Percentiles rank a stretch among this genome's conserved stretches.
Evolutionary conservation across 495 filamentous ascomycete species (phyloP).

Genomic region (Trichocladium uniseriatum): DNA sequence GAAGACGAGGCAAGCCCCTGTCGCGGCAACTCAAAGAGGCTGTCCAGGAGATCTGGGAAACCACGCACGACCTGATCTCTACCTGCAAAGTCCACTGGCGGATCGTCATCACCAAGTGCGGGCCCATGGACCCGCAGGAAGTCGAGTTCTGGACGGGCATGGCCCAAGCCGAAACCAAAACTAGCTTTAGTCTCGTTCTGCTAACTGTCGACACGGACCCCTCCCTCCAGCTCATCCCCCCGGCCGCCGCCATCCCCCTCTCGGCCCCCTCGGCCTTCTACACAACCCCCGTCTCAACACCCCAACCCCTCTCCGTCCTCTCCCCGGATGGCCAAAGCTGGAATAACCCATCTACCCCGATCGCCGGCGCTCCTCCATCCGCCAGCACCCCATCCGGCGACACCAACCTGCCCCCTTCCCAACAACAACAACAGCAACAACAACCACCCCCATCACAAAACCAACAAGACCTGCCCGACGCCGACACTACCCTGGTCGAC

Average conservation of each 20-base stretch:
- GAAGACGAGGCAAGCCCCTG: constrained; percentile 49
- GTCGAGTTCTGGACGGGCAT: constrained; percentile 49
- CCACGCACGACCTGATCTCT: constrained; percentile 68
- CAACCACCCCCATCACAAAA: constrained; percentile 29
- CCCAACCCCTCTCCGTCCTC: constrained; percentile 40
- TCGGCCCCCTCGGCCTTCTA: constrained; percentile 33
- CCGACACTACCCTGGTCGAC: constrained; percentile 68
- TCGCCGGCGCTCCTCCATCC: constrained; percentile 30
- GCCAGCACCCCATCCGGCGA: not conserved
- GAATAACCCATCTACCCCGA: constrained; percentile 39
- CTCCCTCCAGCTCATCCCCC: constrained; percentile 54
- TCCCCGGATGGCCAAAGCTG: constrained; percentile 49
- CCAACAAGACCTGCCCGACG: constrained; percentile 37
- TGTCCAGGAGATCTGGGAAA: constrained; percentile 73
- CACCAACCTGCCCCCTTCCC: constrained; percentile 9
- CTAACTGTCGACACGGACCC: constrained; percentile 58
- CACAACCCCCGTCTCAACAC: constrained; percentile 49
- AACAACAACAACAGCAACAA: not conserved
- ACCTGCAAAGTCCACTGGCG: constrained; percentile 67
- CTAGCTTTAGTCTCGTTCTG: constrained; percentile 47
- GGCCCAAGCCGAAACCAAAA: constrained; percentile 33
- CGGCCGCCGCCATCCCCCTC: constrained; percentile 35
- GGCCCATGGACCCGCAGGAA: constrained; percentile 65
- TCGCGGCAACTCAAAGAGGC: constrained; percentile 53
- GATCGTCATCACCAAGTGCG: constrained; percentile 65